phyloP scores from a whole-genome alignment of 805 yeast species.

The Kluyveromyces dobzhanskii region DNA sequence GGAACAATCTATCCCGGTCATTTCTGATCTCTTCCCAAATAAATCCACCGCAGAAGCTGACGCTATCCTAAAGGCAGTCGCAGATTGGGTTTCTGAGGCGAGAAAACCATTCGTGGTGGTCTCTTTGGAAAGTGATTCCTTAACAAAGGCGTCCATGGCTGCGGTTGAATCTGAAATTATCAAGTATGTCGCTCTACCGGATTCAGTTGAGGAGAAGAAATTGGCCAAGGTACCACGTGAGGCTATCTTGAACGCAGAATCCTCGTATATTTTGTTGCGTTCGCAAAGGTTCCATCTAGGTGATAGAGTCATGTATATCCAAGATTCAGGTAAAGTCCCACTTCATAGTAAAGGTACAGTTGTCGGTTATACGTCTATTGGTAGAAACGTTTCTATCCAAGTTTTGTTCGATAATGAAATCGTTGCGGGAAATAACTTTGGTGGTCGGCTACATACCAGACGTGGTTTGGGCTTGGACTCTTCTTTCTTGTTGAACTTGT shows the following conservation, averaged over 20 bases:
- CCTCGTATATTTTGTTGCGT: constrained; percentile 61
- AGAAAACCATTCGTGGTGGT: constrained; percentile 53
- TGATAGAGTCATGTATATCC: constrained; percentile 80
- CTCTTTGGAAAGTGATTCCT: constrained; percentile 67
- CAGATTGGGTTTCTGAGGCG: constrained; percentile 39
- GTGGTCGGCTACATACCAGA: constrained; percentile 65
- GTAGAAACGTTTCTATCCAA: constrained; percentile 49
- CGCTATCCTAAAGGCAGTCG: constrained; percentile 24
- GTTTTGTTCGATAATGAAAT: constrained; percentile 79
- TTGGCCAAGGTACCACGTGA: constrained; percentile 76
- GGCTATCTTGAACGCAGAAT: constrained; percentile 71
- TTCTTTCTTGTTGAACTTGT: constrained; percentile 68
- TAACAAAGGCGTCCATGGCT: constrained; percentile 55
- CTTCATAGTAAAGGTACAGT: constrained; percentile 85
- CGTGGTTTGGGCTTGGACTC: constrained; percentile 84
- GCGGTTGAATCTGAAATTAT: constrained; percentile 58
- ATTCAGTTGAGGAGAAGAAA: constrained; percentile 42
- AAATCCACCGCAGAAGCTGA: constrained; percentile 23
- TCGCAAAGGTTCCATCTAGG: constrained; percentile 77
- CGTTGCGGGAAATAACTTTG: constrained; percentile 73
- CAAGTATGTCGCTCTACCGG: constrained; percentile 37
- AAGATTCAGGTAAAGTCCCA: constrained; percentile 85
- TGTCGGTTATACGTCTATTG: constrained; percentile 59
- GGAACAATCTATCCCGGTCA: constrained; percentile 24
- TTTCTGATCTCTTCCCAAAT: constrained; percentile 30